A percentile compares a stretch with the other conserved stretches of the same genome.
These are phyloP conservation scores for Ophiocordyceps camponoti-leonardi DNA, from an alignment of 2,329 filamentous ascomycete genomes.

Conservation along the genomic window DNA sequence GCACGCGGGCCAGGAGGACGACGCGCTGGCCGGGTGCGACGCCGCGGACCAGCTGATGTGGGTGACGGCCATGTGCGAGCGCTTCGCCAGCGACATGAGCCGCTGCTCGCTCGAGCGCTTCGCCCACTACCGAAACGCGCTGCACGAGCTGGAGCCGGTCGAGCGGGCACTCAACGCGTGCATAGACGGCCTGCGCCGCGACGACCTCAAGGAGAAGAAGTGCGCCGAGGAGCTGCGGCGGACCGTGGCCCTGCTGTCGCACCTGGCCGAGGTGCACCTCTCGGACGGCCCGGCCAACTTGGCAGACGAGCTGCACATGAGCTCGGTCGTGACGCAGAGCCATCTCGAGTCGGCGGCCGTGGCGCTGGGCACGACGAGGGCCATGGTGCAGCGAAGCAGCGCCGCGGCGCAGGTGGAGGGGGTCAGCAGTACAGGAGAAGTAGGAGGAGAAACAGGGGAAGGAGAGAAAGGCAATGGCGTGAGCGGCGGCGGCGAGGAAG, in stretches of 20 bases:
- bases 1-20: constrained; percentile 55
- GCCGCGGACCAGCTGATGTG: constrained; percentile 73
- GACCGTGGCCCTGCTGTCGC: constrained; percentile 73
- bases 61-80: constrained; percentile 68
- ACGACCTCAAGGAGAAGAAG: constrained; percentile 72
- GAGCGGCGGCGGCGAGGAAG: constrained; percentile 18
- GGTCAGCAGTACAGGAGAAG: constrained; percentile 9
- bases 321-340: constrained; percentile 57
- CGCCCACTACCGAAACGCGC: constrained; percentile 56
- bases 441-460: not conserved
- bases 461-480: not conserved
- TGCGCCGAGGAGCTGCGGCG: constrained; percentile 68
- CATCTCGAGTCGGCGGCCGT: constrained; percentile 64
- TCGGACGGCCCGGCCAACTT: constrained; percentile 51
- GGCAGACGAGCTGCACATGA: constrained; percentile 67
- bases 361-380: constrained; percentile 44
- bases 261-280: constrained; percentile 69
- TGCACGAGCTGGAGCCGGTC: constrained; percentile 81
- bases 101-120: constrained; percentile 68
- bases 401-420: constrained; percentile 17
- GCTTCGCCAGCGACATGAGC: constrained; percentile 66
- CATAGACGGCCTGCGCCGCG: constrained; percentile 68
- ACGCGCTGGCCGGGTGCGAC: constrained; percentile 64
- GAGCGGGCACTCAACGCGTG: constrained; percentile 78
- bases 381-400: constrained; percentile 50